These are phyloP conservation scores for Eucalyptus regnans DNA, from an alignment of 345 rosid species.

Conservation along the genomic window DNA sequence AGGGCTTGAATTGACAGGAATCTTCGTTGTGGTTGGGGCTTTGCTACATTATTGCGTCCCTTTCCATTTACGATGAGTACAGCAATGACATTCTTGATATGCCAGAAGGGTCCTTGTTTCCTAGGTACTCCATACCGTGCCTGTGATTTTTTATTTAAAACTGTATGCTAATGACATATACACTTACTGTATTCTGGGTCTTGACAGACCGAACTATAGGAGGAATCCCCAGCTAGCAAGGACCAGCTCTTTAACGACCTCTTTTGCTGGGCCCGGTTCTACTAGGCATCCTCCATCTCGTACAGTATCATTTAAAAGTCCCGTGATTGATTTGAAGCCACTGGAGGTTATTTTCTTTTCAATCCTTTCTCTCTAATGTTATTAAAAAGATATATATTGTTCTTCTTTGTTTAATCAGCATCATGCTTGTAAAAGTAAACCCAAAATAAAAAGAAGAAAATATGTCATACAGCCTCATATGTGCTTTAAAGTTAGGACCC, in stretches of 20 bases:
- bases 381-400: neutral
- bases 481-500: neutral
- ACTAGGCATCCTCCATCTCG: conserved; percentile 36
- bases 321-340: conserved; percentile 63
- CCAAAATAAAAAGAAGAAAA: neutral
- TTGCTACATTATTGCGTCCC: conserved; percentile 62
- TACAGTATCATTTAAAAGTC: conserved; percentile 31
- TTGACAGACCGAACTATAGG: conserved; percentile 49
- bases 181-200: neutral
- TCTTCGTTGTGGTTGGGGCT: conserved; percentile 64
- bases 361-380: neutral
- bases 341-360: conserved; percentile 35
- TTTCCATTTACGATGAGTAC: conserved; percentile 87
- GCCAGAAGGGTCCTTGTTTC: conserved; percentile 92
- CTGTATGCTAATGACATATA: neutral
- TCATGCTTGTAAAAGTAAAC: neutral
- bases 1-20: neutral
- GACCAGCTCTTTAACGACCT: conserved; percentile 17
- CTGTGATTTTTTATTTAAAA: neutral
- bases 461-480: neutral
- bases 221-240: conserved; percentile 10
- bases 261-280: conserved; percentile 37
- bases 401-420: neutral
- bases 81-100: conserved; percentile 83
- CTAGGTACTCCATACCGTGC: conserved; percentile 27